A percentile compares a stretch with the other conserved stretches of the same genome.
Conservation (phyloP, 2,329 filamentous ascomycete species). For the Volutella citrinella region DNA sequence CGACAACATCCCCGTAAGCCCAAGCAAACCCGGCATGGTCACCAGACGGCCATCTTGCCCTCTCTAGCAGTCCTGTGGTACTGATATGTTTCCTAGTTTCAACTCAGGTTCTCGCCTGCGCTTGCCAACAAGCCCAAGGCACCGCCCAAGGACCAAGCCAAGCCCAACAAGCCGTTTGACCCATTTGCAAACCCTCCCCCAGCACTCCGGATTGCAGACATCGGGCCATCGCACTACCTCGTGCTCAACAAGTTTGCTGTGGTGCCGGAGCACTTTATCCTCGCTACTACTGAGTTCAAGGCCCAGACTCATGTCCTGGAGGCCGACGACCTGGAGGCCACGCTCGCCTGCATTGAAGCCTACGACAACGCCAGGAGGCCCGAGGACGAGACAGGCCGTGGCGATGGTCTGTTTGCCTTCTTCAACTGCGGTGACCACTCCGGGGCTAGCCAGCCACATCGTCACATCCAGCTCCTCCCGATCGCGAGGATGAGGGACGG, state of each 20-base stretch:
- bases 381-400: slow-evolving; percentile 4
- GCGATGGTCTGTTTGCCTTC: slow-evolving; percentile 56
- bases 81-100: slow-evolving; percentile 63
- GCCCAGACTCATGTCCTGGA: slow-evolving; percentile 64
- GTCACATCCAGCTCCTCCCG: slow-evolving; percentile 70
- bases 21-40: too few species aligned
- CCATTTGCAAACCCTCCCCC: slow-evolving; percentile 62
- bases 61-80: too few species aligned
- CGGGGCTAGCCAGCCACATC: slow-evolving; percentile 68
- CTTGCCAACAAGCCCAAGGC: slow-evolving; percentile 65
- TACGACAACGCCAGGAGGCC: slow-evolving; percentile 36
- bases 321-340: slow-evolving; percentile 55
- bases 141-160: slow-evolving; percentile 26
- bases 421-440: slow-evolving; percentile 69
- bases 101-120: slow-evolving; percentile 68
- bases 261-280: slow-evolving; percentile 68
- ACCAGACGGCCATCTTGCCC: too few species aligned
- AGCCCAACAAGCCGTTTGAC: slow-evolving; percentile 46
- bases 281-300: slow-evolving; percentile 62
- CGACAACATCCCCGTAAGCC: slow-evolving; percentile 42
- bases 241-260: slow-evolving; percentile 76
- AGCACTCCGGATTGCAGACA: slow-evolving; percentile 49
- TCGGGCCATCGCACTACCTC: slow-evolving; percentile 57
- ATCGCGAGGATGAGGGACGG: slow-evolving; percentile 60
- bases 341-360: slow-evolving; percentile 59